Conservation (phyloP, 768 basidiomycete genomes). For the Collybiopsis confluens region DNA sequence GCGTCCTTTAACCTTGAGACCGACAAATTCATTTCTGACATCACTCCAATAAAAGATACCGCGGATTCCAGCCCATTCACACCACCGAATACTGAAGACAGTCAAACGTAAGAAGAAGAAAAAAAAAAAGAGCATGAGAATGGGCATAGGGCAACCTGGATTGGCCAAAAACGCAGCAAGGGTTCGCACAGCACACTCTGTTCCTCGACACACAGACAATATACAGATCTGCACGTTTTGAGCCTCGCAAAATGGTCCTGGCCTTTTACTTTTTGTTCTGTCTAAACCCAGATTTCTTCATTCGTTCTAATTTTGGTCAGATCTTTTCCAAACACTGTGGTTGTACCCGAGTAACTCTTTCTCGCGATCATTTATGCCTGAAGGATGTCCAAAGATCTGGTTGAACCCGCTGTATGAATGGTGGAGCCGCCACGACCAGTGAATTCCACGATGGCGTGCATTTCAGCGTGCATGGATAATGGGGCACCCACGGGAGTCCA, state of each 20-base stretch:
- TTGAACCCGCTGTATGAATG: constrained; percentile 54
- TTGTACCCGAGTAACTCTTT: no score
- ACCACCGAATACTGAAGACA: constrained; percentile 43
- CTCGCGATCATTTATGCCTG: not conserved
- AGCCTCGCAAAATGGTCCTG: constrained; percentile 32
- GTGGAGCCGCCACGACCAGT: constrained; percentile 46
- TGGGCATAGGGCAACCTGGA: no score
- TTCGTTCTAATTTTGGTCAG: no score
- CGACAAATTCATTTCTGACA: constrained; percentile 13
- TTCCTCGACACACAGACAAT: constrained; percentile 46
- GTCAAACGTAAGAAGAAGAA: not conserved
- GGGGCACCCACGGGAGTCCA: constrained; percentile 37
- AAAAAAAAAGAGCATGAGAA: not conserved
- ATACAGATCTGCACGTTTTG: constrained; percentile 54
- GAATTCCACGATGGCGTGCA: constrained; percentile 53
- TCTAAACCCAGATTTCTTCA: no score
- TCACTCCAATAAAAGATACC: constrained; percentile 47
- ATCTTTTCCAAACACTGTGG: no score
- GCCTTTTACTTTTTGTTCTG: constrained; percentile 8
- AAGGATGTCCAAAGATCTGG: constrained; percentile 11
- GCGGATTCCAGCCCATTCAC: constrained; percentile 52
- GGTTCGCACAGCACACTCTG: constrained; percentile 47
- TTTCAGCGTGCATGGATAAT: constrained; percentile 51
- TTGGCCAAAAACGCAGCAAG: constrained; percentile 42
- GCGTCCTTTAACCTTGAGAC: not conserved